Evolutionary conservation across 805 yeast genomes (phyloP).

Genomic region (Candida tammaniensis): DNA sequence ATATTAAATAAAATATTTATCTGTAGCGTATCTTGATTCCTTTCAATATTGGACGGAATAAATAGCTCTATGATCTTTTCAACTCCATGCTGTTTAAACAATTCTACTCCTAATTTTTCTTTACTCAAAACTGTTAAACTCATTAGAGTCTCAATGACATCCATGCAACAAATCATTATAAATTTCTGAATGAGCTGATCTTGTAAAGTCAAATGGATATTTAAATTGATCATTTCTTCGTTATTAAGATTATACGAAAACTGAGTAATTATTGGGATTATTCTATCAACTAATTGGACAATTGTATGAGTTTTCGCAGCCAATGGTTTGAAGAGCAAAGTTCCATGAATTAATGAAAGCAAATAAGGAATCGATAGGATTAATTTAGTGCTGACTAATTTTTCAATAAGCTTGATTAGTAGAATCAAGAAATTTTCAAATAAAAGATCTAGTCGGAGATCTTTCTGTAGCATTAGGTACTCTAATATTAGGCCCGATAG

Average conservation of each 20-base stretch:
- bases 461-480: constrained; percentile 42
- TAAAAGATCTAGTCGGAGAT: constrained; percentile 49
- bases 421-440: constrained; percentile 36
- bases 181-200: constrained; percentile 41
- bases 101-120: background rate
- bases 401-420: constrained; percentile 24
- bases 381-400: constrained; percentile 21
- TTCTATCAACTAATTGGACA: constrained; percentile 12
- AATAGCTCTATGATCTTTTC: constrained; percentile 32
- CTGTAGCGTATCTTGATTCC: constrained; percentile 36
- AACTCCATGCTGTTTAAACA: constrained; percentile 6
- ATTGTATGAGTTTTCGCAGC: constrained; percentile 47
- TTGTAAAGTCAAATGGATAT: constrained; percentile 10
- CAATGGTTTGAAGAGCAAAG: constrained; percentile 57
- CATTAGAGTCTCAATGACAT: constrained; percentile 50
- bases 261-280: constrained; percentile 17
- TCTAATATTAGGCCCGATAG: constrained; percentile 35
- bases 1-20: constrained; percentile 49
- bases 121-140: constrained; percentile 6
- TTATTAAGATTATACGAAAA: constrained; percentile 12
- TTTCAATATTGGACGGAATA: constrained; percentile 49
- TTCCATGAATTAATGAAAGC: constrained; percentile 52
- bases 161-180: constrained; percentile 50
- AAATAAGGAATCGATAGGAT: constrained; percentile 55
- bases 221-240: constrained; percentile 21